phyloP scores from a whole-genome alignment of 768 basidiomycete species.

The Pholiota conissans region DNA sequence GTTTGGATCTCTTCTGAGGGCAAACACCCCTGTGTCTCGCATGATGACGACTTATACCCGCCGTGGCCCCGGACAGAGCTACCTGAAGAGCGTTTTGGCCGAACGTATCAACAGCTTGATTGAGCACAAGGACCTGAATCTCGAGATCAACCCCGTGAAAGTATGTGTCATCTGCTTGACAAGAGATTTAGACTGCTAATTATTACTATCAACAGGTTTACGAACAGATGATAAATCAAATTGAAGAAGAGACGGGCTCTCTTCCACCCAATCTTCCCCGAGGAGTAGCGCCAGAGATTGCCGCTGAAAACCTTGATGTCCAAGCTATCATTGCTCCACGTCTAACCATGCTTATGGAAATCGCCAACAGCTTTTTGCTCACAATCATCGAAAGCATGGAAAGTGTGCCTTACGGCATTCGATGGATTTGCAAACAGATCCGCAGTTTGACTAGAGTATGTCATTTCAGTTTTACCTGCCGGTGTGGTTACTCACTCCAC shows the following conservation, averaged over 20 bases:
- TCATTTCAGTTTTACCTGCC: conserved; percentile 10
- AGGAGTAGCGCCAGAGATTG: conserved; percentile 92
- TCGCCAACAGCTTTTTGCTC: conserved; percentile 94
- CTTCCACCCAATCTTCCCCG: conserved; percentile 90
- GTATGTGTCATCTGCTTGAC: conserved; percentile 35
- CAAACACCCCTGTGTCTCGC: conserved; percentile 97
- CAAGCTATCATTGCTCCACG: conserved; percentile 98
- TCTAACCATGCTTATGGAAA: conserved; percentile 99
- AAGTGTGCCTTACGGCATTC: conserved; percentile 97
- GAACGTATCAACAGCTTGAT: conserved; percentile 98
- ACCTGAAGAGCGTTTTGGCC: conserved; percentile 95
- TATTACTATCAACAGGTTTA: conserved; percentile 67
- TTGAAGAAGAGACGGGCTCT: conserved; percentile 94
- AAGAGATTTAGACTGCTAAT: neutral
- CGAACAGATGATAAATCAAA: conserved; percentile 99
- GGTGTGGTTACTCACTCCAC: conserved; percentile 1
- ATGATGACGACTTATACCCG: conserved; percentile 99
- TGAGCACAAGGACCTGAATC: conserved; percentile 98
- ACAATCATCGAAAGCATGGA: conserved; percentile 99
- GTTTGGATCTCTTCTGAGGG: conserved; percentile 96
- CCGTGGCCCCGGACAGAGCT: conserved; percentile 97
- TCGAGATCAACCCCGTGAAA: conserved; percentile 99
- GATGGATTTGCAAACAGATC: conserved; percentile 99
- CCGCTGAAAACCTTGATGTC: conserved; percentile 91
- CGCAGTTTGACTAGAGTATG: conserved; percentile 90